Base-by-base conservation (phyloP, 2,329 filamentous ascomycete genomes). In the Talaromyces piceae region DNA sequence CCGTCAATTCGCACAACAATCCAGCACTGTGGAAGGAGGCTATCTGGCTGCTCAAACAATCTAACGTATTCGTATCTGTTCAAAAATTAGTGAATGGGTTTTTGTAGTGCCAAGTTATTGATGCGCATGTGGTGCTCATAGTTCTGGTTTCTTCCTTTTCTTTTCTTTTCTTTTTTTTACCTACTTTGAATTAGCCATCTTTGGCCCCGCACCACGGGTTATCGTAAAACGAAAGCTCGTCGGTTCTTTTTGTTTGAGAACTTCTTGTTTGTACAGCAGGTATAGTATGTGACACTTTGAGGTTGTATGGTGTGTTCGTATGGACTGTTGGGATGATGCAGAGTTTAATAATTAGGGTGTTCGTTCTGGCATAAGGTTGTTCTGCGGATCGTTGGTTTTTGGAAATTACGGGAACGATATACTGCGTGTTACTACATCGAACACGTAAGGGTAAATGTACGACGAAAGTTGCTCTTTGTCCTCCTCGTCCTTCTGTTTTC, bases 1-100 rank as follows among this genome's bases (percentile, higher is more conserved):
- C 93, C 93, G 71, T 98, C 93, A 62, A 98, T 84, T 54, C 93
- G 84, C 51, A 98, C 84, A 18, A 97, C 89, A 51, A 97, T 86
- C 90, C 91, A 98, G 23, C 91, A 97, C 65, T 94, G 95, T 49
- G 85, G 88, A 20, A 97, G 78, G 37, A 98, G 74, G 44, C 72
- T 71, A 64, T 96, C 90, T 5, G 83, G 74, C 63, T 87, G 87
- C 76, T 98, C 93, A 64, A 97, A 97, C 45, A 76, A 72, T 66
- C 88, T 88, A 57, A 97, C 91, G 70, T 98, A 98, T 73, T 95
- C 91, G 67, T 90, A 97, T 70, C 88, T 95, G 51, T 61, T 22
- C 31, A 1, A 11, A 9, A 30, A 41, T 22, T 41, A 28, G 33
- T n/a, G 27, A 25, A 26, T 43, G 22, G 26, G 13, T 45, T 7